Percentiles rank a stretch among this genome's conserved stretches.
Conservation (phyloP, 2,329 filamentous ascomycete species). For the Cordyceps javanica region DNA sequence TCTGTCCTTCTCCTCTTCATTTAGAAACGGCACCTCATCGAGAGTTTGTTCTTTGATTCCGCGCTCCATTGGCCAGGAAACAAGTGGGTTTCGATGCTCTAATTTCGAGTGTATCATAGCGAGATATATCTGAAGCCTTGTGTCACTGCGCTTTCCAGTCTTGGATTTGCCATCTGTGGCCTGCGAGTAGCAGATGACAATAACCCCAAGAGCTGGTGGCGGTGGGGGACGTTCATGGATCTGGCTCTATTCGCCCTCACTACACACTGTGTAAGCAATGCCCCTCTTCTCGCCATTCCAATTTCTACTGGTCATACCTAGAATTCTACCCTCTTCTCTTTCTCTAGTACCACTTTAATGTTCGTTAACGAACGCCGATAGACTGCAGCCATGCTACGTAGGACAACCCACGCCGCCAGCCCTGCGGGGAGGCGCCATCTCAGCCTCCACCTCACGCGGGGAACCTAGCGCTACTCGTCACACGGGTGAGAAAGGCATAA, state of each 20-base stretch:
- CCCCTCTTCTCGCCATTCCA: neutral
- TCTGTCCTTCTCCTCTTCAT: constrained; percentile 4
- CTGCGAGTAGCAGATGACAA: too few species aligned
- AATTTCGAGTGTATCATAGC: too few species aligned
- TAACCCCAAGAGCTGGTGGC: too few species aligned
- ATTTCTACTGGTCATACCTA: neutral
- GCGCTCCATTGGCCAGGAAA: neutral
- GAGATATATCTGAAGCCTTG: neutral
- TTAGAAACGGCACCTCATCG: constrained; percentile 10
- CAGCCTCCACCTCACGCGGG: neutral
- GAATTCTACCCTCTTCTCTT: neutral
- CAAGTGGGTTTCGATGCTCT: neutral
- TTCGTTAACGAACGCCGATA: neutral
- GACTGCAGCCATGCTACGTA: neutral
- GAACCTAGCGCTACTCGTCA: neutral
- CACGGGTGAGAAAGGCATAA: neutral
- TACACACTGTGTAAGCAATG: neutral
- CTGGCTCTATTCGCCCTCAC: neutral
- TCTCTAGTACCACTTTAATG: neutral
- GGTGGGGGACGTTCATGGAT: too few species aligned
- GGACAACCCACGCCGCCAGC: neutral
- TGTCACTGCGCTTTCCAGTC: neutral
- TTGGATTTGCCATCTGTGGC: too few species aligned
- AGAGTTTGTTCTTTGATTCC: neutral
- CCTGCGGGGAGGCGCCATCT: neutral